These are phyloP conservation scores for Aspergillus steynii DNA, from an alignment of 495 filamentous ascomycete species.

Conservation along the genomic window DNA sequence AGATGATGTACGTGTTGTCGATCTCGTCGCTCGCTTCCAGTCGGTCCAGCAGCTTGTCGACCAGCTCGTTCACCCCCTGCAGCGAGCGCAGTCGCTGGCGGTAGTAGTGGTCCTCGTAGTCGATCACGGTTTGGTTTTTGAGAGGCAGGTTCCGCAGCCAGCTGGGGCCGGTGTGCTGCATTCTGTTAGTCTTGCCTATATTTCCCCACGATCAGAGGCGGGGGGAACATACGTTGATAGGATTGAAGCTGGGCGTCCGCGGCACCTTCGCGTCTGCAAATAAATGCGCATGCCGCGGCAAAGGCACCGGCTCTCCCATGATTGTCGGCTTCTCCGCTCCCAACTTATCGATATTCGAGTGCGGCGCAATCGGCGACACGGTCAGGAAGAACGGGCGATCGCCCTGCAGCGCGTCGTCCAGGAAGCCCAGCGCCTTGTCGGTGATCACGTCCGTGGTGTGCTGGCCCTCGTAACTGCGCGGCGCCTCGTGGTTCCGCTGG, in stretches of 20 bases:
- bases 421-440: constrained; percentile 60
- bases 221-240: constrained; percentile 42
- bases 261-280: constrained; percentile 43
- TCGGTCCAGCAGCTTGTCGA: constrained; percentile 54
- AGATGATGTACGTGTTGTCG: constrained; percentile 71
- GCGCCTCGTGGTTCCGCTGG: constrained; percentile 61
- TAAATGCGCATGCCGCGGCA: constrained; percentile 36
- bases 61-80: constrained; percentile 70
- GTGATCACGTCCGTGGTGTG: constrained; percentile 64
- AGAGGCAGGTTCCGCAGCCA: constrained; percentile 59
- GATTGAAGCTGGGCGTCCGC: constrained; percentile 40
- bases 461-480: constrained; percentile 56
- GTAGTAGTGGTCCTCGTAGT: constrained; percentile 70
- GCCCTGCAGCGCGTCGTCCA: constrained; percentile 58
- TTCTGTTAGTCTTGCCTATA: constrained; percentile 38
- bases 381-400: constrained; percentile 66
- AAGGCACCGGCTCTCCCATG: constrained; percentile 55
- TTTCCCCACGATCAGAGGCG: constrained; percentile 41
- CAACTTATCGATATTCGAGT: constrained; percentile 54
- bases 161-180: constrained; percentile 60
- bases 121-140: constrained; percentile 55
- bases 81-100: constrained; percentile 61
- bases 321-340: constrained; percentile 15
- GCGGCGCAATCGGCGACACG: constrained; percentile 66
- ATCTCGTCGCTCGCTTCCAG: constrained; percentile 53